phyloP scores from a whole-genome alignment of 306 rosid species.

The Hylodesmum podocarpum region DNA sequence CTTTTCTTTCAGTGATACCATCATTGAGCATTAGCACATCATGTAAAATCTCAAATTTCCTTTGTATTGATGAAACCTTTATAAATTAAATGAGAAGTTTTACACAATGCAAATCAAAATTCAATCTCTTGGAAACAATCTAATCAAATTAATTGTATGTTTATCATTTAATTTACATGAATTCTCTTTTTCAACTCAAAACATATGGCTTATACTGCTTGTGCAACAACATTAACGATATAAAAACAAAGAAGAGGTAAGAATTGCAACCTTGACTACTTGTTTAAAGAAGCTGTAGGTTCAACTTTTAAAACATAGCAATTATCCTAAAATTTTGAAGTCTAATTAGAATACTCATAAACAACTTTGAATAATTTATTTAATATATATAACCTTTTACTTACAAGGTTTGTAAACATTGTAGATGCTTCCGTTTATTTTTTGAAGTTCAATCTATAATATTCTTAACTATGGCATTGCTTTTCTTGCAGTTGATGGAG shows the following conservation, averaged over 20 bases:
- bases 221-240: too few species aligned
- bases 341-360: neutral
- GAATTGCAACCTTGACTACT: neutral
- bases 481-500: conserved; percentile 21
- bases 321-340: neutral
- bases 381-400: neutral
- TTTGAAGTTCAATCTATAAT: neutral
- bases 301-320: neutral
- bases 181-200: neutral
- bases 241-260: too few species aligned
- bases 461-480: neutral
- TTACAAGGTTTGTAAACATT: too few species aligned
- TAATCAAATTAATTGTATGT: too few species aligned
- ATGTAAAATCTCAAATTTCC: neutral
- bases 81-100: neutral
- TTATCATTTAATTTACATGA: too few species aligned
- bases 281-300: neutral
- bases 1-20: too few species aligned
- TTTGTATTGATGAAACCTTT: neutral
- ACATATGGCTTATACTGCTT: too few species aligned
- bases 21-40: neutral
- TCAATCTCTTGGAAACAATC: too few species aligned
- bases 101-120: too few species aligned
- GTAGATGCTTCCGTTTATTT: neutral
- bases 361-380: neutral